A percentile compares a stretch with the other conserved stretches of the same genome.
Evolutionary conservation across 1,284 basidiomycete genomes (phyloP).

Genomic region (Flammula alnicola): DNA sequence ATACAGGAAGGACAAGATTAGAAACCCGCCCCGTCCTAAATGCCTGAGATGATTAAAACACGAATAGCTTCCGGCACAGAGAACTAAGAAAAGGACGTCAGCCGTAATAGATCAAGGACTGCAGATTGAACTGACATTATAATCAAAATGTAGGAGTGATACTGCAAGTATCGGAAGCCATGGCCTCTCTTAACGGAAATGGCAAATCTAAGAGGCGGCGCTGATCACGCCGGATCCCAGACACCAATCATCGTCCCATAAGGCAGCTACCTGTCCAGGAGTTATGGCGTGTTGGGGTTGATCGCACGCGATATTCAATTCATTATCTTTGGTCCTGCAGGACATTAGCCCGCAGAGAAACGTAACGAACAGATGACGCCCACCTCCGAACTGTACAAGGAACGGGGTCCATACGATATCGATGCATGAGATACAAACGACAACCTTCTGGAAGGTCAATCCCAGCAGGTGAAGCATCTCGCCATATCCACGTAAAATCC

Average conservation of each 20-base stretch:
- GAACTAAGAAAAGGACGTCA: too few species aligned
- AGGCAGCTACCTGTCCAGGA: slow-evolving; percentile 77
- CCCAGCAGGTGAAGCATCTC: slow-evolving; percentile 54
- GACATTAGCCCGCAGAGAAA: background rate
- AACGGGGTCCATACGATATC: slow-evolving; percentile 70
- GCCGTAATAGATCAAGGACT: too few species aligned
- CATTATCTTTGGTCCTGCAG: slow-evolving; percentile 25
- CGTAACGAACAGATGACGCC: slow-evolving; percentile 7
- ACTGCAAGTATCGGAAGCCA: background rate
- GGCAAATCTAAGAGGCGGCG: slow-evolving; percentile 2
- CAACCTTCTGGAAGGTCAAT: slow-evolving; percentile 50
- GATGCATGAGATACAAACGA: slow-evolving; percentile 63
- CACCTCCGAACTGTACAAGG: slow-evolving; percentile 51
- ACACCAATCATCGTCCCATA: slow-evolving; percentile 82
- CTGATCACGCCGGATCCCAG: slow-evolving; percentile 81
- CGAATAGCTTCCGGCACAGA: too few species aligned
- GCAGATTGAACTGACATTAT: background rate
- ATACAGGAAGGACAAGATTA: too few species aligned
- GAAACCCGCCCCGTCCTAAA: too few species aligned
- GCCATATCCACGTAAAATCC: slow-evolving; percentile 81
- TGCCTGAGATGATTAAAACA: too few species aligned
- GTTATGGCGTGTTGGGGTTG: slow-evolving; percentile 74
- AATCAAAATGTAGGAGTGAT: too few species aligned
- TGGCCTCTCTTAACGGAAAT: too few species aligned
- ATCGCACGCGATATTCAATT: slow-evolving; percentile 54